Evolutionary conservation across 2,329 filamentous ascomycete species (phyloP), one percentile per base, ranked within the genome.

Genomic region (Metarhizium anisopliae): DNA sequence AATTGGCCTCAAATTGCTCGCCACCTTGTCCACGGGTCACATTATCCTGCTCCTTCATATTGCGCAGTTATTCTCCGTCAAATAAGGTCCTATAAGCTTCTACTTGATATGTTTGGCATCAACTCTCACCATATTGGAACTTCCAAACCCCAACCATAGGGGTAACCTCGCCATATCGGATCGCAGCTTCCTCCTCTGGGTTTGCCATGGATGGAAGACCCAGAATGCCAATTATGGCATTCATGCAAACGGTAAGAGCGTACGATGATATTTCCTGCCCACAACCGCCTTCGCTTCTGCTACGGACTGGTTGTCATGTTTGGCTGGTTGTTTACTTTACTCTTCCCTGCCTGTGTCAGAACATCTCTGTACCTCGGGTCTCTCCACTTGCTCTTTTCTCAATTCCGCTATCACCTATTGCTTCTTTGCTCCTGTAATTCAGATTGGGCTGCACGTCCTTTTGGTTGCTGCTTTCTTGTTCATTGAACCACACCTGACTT

Each of bases 381-480:
- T 51, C 56, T 56, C 57, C 58, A 63, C 57, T 63, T 62, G 59
- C 60, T 63, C 60, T 60, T 66, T 64, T 63, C 60, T 50, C 56
- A 54, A 47, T 51, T 52, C 52, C 43, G 49, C 52, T 49, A 54
- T 47, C 49, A 53, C 55, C 53, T 51, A 54, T 67, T 61, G 60
- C 61, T 63, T 57, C 59, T 59, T 63, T 64, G 62, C 57, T 66
- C 57, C 56, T 55, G 54, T 56, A 36, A 18, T 51, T 38, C 38
- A n/a, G 18, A 54, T 53, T 36, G 58, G 40, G 50, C 50, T 49
- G 45, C 53, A 55, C 54, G 32, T 50, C 35, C 59, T 52, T 42
- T 56, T 57, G 62, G 62, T 53, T 66, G 62, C 62, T 64, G 61
- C 64, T 67, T 66, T 63, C 64, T 62, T 58, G 52, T 57, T 35